Evolutionary conservation across 2,329 filamentous ascomycete species (phyloP), one percentile per base, ranked within the genome.

Genomic region (Cladophialophora carrionii): DNA sequence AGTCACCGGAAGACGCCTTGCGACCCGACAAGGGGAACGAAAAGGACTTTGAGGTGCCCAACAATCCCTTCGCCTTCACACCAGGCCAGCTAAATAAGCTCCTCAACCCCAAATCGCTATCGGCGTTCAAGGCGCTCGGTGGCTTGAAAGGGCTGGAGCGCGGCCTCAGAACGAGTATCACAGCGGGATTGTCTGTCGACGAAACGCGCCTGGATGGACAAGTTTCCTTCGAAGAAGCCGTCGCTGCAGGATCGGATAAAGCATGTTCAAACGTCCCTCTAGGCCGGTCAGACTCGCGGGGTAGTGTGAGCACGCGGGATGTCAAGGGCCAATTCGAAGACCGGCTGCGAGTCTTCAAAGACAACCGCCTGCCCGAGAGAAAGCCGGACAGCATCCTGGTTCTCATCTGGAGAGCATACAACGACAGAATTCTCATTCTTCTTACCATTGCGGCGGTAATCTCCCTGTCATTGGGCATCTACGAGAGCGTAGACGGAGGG

Each of bases 51-150:
- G 72, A 85, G 14, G 87, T 94, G 10, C 83, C 88, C 5, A 82
- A 92, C 75, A 96, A 95, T 75, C 89, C 89, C 0, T 96, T 96
- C 73, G 92, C 91, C 17, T 96, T 92, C 74, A 87, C 88, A 1
- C 90, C 90, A 2, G 92, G 93, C 14, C 88, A 96, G 73, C 82
- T 97, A 68, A 89, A 88, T 72, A 96, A 96, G 77, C 85, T 96
- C 79, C 87, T 94, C 67, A 95, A 96, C 74, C 93, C 93, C 3
- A 96, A 96, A 80, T 96, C 87, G 67, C 78, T 96, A 64, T 82
- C 88, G 12, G 92, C 92, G 0, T 96, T 94, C 71, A 90, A 89
- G 73, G 88, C 88, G 14, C 76, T 97, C 4, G 92, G 93, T 56
- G 93, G 93, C 26, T 77, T 96, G 17, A 78, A 78, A 20, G 93